Evolutionary conservation across 2,329 filamentous ascomycete species (phyloP).

Genomic region (Juglanconis juglandina): DNA sequence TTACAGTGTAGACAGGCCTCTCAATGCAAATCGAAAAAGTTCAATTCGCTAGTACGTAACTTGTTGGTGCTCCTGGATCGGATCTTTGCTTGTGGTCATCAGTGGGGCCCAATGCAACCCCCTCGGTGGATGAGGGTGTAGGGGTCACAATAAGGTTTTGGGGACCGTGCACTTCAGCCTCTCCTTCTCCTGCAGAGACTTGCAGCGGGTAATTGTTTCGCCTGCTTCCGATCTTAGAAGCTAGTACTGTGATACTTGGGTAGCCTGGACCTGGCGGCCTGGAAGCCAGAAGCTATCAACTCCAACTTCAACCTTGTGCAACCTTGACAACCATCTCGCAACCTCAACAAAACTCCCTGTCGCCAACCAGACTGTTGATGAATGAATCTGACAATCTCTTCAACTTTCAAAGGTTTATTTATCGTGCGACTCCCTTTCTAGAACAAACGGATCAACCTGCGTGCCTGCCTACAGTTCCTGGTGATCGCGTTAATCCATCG

Average conservation of each 20-base stretch:
- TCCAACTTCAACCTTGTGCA: neutral
- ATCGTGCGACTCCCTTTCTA: no score
- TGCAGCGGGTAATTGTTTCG: constrained; percentile 12
- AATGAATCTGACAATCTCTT: no score
- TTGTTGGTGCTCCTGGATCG: constrained; percentile 25
- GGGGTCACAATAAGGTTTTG: neutral
- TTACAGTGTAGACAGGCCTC: neutral
- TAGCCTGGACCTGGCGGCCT: neutral
- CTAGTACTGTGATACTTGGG: neutral
- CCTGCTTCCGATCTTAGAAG: constrained; percentile 2
- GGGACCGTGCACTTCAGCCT: neutral
- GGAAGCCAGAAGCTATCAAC: neutral
- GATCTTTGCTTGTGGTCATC: constrained; percentile 11
- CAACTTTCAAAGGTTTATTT: no score
- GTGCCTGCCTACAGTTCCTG: neutral
- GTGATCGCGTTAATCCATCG: neutral
- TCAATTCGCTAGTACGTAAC: constrained; percentile 19
- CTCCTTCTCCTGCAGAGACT: neutral
- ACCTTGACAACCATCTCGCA: no score
- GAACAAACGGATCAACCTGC: no score
- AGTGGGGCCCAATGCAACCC: neutral
- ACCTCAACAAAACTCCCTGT: no score
- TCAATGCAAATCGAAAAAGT: constrained; percentile 17
- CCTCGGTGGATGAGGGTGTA: neutral
- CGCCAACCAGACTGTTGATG: no score